phyloP scores from a whole-genome alignment of 192 early-diverging fungal genomes.

The Pilobolus umbonatus region DNA sequence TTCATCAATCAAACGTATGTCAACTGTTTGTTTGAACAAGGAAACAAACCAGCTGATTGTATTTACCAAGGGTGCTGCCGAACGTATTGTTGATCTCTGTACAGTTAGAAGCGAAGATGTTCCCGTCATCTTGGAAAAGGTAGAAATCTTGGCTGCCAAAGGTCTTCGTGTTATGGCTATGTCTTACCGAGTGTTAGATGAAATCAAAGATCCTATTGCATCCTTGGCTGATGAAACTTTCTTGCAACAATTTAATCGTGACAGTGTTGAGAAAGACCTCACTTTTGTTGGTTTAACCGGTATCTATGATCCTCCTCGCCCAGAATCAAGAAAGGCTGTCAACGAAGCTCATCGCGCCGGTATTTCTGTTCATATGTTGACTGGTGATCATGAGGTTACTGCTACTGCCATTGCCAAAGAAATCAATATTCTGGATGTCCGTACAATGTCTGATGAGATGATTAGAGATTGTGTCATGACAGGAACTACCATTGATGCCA shows the following conservation, averaged over 20 bases:
- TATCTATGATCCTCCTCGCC: conserved; percentile 86
- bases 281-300: conserved; percentile 83
- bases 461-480: conserved; percentile 66
- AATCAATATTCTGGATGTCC: conserved; percentile 62
- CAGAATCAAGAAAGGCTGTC: conserved; percentile 59
- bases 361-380: conserved; percentile 92
- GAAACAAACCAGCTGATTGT: conserved; percentile 32
- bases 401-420: conserved; percentile 88
- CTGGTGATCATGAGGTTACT: conserved; percentile 87
- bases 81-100: conserved; percentile 74
- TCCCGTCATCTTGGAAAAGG: conserved; percentile 55
- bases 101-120: conserved; percentile 29
- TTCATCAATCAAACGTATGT: conserved; percentile 86
- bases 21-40: conserved; percentile 55
- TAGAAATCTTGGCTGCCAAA: conserved; percentile 60
- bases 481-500: conserved; percentile 78
- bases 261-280: conserved; percentile 61
- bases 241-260: conserved; percentile 32
- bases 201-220: neutral
- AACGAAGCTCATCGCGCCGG: conserved; percentile 82
- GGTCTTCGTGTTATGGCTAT: conserved; percentile 87
- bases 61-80: conserved; percentile 88
- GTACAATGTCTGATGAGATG: conserved; percentile 32
- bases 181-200: conserved; percentile 51
- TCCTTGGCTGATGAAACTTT: neutral